These are phyloP conservation scores for Pyricularia sp. DNA, from an alignment of 2,329 filamentous ascomycete species.

Conservation along the genomic window DNA sequence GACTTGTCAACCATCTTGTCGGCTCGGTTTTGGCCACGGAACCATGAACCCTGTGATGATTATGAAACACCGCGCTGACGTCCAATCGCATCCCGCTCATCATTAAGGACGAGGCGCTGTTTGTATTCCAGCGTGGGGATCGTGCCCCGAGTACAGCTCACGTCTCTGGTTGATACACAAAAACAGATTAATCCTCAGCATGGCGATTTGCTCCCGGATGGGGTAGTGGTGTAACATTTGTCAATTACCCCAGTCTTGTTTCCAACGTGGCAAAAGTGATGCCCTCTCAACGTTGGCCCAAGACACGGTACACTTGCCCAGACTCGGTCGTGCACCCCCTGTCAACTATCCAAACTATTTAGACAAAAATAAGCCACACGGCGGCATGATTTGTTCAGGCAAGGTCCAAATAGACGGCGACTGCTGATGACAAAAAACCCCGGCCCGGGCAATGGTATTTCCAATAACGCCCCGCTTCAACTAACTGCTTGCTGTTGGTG, in stretches of 20 bases:
- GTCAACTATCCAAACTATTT: not conserved
- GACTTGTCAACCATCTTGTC: not conserved
- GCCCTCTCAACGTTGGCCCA: not conserved
- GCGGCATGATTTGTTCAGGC: not conserved
- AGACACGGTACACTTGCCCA: not conserved
- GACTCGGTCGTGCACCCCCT: not conserved
- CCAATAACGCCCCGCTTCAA: not conserved
- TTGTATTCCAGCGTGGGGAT: constrained; percentile 49
- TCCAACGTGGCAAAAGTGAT: not conserved
- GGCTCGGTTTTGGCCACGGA: not conserved
- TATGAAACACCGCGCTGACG: not conserved
- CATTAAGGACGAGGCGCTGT: constrained; percentile 55
- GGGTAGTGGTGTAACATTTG: not conserved
- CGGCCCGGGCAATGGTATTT: not conserved
- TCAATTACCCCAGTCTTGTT: not conserved
- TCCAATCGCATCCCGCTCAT: not conserved
- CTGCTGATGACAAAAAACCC: not conserved
- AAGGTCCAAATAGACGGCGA: not conserved
- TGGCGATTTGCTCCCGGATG: not conserved
- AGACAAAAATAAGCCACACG: not conserved
- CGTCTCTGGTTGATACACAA: not conserved
- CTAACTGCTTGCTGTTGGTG: not conserved
- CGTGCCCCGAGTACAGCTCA: constrained; percentile 16
- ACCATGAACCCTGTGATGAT: not conserved
- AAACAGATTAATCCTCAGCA: not conserved